phyloP scores from a whole-genome alignment of 1,139 yeast species.

The Geotrichum aggregatum region DNA sequence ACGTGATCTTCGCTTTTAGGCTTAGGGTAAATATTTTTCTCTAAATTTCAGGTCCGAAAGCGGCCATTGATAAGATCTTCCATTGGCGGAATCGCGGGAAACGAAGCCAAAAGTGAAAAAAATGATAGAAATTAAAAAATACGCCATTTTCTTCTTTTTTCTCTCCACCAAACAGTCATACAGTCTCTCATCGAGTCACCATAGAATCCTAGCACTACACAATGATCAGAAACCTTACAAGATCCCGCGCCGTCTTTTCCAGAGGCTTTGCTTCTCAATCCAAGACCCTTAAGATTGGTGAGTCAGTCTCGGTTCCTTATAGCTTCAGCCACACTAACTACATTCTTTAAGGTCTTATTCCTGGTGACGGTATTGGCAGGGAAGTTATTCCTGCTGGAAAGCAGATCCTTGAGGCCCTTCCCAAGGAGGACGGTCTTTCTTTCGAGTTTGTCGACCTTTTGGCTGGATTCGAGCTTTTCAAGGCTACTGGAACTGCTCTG shows the following conservation, averaged over 20 bases:
- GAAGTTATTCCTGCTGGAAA: conserved; percentile 96
- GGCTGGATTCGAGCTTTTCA: conserved; percentile 93
- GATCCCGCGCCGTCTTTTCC: conserved; percentile 14
- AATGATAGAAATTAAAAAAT: too few species aligned
- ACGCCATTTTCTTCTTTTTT: background rate
- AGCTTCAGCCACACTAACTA: background rate
- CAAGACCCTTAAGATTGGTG: conserved; percentile 35
- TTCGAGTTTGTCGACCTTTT: conserved; percentile 83
- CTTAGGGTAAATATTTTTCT: too few species aligned
- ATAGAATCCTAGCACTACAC: too few species aligned
- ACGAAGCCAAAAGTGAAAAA: too few species aligned
- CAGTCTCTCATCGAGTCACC: background rate
- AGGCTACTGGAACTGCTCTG: conserved; percentile 87
- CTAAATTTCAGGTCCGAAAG: too few species aligned
- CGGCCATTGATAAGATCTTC: background rate
- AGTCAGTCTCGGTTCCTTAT: conserved; percentile 9
- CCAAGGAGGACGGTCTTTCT: conserved; percentile 65
- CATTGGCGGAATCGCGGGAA: background rate
- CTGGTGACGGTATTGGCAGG: conserved; percentile 97
- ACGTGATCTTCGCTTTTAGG: too few species aligned
- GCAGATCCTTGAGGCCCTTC: conserved; percentile 76
- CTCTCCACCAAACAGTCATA: conserved; percentile 10
- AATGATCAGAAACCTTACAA: conserved; percentile 21
- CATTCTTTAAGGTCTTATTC: conserved; percentile 56
- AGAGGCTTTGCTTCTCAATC: conserved; percentile 29